These are phyloP conservation scores for Botrytis porri DNA, from an alignment of 2,329 filamentous ascomycete species.

Conservation along the genomic window DNA sequence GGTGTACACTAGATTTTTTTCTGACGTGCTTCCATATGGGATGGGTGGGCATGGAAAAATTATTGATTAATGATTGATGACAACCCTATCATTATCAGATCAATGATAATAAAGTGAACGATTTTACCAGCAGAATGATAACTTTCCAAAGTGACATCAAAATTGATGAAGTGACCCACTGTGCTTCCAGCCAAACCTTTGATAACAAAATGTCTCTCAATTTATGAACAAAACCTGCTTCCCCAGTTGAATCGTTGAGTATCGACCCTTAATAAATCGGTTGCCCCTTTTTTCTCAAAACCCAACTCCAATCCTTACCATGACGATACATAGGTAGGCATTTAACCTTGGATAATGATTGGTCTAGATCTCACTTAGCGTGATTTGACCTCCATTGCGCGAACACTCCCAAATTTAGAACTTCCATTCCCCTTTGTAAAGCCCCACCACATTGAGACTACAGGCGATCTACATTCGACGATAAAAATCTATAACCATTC, in stretches of 20 bases:
- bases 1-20: constrained; percentile 41
- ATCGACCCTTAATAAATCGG: too few species aligned
- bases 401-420: constrained; percentile 14
- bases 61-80: constrained; percentile 32
- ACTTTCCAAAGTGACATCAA: neutral
- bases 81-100: constrained; percentile 26
- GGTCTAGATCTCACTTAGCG: constrained; percentile 16
- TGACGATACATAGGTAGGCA: neutral
- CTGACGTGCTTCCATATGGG: constrained; percentile 36
- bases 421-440: constrained; percentile 7
- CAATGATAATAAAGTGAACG: constrained; percentile 25
- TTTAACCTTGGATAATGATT: constrained; percentile 6
- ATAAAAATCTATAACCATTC: neutral
- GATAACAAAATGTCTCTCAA: neutral
- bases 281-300: constrained; percentile 4
- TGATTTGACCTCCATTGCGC: constrained; percentile 1
- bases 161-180: neutral
- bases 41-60: constrained; percentile 38
- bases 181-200: neutral
- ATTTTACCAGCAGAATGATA: constrained; percentile 6
- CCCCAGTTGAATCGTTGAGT: neutral
- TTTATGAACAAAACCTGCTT: too few species aligned
- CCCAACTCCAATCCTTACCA: neutral
- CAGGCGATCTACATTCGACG: neutral
- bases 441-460: constrained; percentile 5